Evolutionary conservation across 805 yeast genomes (phyloP), one percentile per base, ranked within the genome.

Genomic region (Candida alai): DNA sequence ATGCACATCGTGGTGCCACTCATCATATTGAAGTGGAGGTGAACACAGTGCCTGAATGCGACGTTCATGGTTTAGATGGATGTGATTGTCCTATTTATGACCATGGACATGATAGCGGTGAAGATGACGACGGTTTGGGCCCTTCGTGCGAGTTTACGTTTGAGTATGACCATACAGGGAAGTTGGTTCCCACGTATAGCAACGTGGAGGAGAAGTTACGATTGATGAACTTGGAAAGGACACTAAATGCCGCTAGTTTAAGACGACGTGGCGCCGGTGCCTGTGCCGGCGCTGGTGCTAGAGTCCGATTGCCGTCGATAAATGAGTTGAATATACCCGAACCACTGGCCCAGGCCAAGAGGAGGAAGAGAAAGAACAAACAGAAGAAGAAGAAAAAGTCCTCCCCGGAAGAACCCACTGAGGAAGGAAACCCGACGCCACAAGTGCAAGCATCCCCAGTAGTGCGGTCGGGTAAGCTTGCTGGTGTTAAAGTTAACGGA

Each of bases 101-200:
- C 2, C 34, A 42, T 11, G 44, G 40, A 11, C 30, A 42, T 12
- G 44, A 44, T 13, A 48, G 47, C 15, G 29, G 37, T 16, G 20
- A 29, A 18, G 37, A 33, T 19, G 47, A 42, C 28, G 48, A 44
- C 15, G 55, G 54, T 3, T 54, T 58, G 21, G 70, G 65, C 11
- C 68, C 69, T 3, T 60, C 67, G 13, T 66, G 70, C 42, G 70
- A 66, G 39, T 64, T 66, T 37, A 66, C 71, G 6, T 66, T 66
- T 42, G 73, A 66, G 39, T 66, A 66, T 41, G 69, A 65, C 39
- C 51, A 50, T 24, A 57, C 56, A 16, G 72, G 71, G 3, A 62
- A 60, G 40, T 40, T 66, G 24, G 54, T 64, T 6, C 70, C 70
- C n/a, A 57, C 68, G 1, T 57, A 59, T 30, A 60, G 49, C 41